Percentiles rank a stretch among this genome's conserved stretches.
These are phyloP conservation scores for Penicillium herquei DNA, from an alignment of 495 filamentous ascomycete species.

Conservation along the genomic window DNA sequence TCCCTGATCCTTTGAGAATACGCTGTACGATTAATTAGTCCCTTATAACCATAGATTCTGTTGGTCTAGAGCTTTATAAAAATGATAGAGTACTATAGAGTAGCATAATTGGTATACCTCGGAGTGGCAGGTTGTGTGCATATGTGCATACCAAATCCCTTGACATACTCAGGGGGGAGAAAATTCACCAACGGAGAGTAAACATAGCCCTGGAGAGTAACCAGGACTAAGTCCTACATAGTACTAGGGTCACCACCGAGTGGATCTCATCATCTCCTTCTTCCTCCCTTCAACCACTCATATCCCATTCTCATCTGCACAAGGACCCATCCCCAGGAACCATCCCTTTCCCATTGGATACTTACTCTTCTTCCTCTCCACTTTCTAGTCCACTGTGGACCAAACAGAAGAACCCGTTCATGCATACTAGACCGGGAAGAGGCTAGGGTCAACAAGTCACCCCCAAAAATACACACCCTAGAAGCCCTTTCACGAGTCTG, in stretches of 20 bases:
- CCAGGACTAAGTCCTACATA: too few relatives aligned
- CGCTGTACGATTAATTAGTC: too few relatives aligned
- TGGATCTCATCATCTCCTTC: not conserved
- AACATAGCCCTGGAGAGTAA: too few relatives aligned
- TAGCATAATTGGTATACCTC: too few relatives aligned
- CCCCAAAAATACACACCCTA: not conserved
- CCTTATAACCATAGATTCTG: too few relatives aligned
- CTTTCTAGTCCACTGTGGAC: not conserved
- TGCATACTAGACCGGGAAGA: conserved; percentile 1
- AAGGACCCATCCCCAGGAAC: not conserved
- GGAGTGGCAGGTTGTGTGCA: too few relatives aligned
- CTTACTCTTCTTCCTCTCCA: too few relatives aligned
- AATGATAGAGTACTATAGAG: too few relatives aligned
- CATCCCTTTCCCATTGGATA: not conserved
- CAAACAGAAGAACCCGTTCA: not conserved
- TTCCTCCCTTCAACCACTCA: not conserved
- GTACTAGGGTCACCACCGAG: not conserved
- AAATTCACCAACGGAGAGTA: not conserved
- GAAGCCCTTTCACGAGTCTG: not conserved
- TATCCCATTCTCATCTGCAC: not conserved
- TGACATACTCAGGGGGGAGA: too few relatives aligned
- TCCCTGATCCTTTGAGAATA: too few relatives aligned
- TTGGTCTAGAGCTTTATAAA: too few relatives aligned
- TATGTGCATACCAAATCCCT: too few relatives aligned
- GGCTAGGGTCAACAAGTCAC: conserved; percentile 13